Conservation (phyloP, 257 asterid species). For the Nicotiana otophora region DNA sequence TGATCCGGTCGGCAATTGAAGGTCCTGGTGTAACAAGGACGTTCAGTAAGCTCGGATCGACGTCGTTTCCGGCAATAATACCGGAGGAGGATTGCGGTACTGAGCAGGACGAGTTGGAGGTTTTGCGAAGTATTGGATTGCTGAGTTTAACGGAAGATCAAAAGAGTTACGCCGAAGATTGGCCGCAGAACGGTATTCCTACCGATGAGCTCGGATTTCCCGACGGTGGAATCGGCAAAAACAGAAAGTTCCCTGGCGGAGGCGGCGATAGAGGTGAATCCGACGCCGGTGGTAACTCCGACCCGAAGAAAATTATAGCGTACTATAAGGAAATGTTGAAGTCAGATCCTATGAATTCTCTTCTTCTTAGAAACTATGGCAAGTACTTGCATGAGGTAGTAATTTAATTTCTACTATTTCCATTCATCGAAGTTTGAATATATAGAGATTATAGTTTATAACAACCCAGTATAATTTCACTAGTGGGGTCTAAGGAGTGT, state of each 20-base stretch:
- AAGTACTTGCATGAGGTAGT: conserved; percentile 67
- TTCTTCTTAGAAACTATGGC: conserved; percentile 64
- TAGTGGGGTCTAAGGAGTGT: too few relatives aligned
- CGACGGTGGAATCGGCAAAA: conserved; percentile 47
- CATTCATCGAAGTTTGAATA: background rate
- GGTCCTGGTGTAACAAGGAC: background rate
- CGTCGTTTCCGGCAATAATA: conserved; percentile 21
- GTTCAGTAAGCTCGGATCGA: conserved; percentile 29
- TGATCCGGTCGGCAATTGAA: conserved; percentile 19
- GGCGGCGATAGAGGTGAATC: conserved; percentile 19
- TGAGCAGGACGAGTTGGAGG: background rate
- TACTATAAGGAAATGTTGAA: conserved; percentile 51
- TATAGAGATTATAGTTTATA: background rate
- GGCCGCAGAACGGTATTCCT: conserved; percentile 13
- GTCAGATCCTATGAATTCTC: conserved; percentile 45
- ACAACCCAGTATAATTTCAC: too few relatives aligned
- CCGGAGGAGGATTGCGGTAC: conserved; percentile 28
- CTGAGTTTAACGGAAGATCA: conserved; percentile 8
- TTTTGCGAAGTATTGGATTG: background rate
- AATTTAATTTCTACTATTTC: background rate
- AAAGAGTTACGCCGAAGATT: conserved; percentile 9
- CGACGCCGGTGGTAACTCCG: conserved; percentile 19
- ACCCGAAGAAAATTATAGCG: conserved; percentile 28
- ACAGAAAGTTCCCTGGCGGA: conserved; percentile 37
- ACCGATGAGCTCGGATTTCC: conserved; percentile 30